Base-by-base conservation (phyloP, 768 basidiomycete species). In the Suillus placidus region DNA sequence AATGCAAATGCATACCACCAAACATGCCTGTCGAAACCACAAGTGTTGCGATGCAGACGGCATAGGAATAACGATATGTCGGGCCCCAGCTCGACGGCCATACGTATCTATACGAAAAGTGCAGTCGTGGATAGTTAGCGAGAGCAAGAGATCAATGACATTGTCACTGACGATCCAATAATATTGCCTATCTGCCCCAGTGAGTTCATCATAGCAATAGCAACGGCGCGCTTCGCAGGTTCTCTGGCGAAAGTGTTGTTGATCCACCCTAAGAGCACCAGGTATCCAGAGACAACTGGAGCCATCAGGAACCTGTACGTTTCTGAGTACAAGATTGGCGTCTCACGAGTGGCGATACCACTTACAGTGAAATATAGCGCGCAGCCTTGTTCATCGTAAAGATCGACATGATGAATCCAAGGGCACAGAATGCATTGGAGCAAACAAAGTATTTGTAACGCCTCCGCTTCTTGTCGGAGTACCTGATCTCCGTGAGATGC, bases 1-100 rank as follows among this genome's bases (percentile, higher is more conserved):
- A 32, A 54, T 54, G 18, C 52, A 54, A 20, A 32, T 54, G 2
- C 52, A 54, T 32, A 18, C 52, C 30, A 54, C 52, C 30, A 32
- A 34, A 32, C 30, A 54, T 54, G 32, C 30, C 2, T 54, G 52
- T 54, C 52, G 30, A 32, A 18, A 54, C 18, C 13, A 4, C 52
- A 54, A 54, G 16, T 32, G 52, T 16, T 18, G 9, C 18, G 8
- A 54, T 18, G 52, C 4, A 54, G 9, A 54, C 14, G 30, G 3
- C 10, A 54, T 32, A 54, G 52, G 52, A 54, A 10, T 54, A 54
- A 54, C 52, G 52, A 54, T 54, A 54, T 54, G 52, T 54, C 18
- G 52, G 52, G 30, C 52, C 52, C 52, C 32, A 54, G 8, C 5
- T 54, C 9, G 30, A 32, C 30, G 30, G 18, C 30, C 30, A 54